Evolutionary conservation across 257 asterid genomes (phyloP).

Genomic region (Ocimum tenuiflorum): DNA sequence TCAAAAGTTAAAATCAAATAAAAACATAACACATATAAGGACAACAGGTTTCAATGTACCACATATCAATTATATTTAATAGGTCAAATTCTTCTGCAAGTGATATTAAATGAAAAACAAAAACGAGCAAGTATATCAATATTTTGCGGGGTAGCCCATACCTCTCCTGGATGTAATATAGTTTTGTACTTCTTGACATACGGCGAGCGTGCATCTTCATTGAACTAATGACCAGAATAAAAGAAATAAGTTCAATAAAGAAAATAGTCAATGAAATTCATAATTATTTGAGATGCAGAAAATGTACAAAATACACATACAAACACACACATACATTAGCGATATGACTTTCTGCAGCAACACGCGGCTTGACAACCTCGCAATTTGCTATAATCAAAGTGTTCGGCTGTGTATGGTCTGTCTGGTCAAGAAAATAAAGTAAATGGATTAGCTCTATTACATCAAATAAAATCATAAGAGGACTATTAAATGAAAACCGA

Average conservation of each 20-base stretch:
- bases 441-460: slow-evolving; percentile 11
- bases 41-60: background rate
- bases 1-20: no score
- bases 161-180: slow-evolving; percentile 99
- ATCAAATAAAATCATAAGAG: background rate
- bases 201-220: slow-evolving; percentile 95
- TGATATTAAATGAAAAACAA: no score
- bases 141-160: slow-evolving; percentile 23
- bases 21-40: background rate
- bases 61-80: background rate
- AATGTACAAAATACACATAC: background rate
- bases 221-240: slow-evolving; percentile 48
- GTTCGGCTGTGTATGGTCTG: slow-evolving; percentile 90
- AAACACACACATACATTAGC: slow-evolving; percentile 51
- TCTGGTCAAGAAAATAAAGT: slow-evolving; percentile 37
- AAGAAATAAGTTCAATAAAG: slow-evolving; percentile 18
- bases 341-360: slow-evolving; percentile 77
- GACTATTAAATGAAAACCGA: background rate
- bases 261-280: background rate
- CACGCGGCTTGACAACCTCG: slow-evolving; percentile 89
- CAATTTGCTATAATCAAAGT: slow-evolving; percentile 89
- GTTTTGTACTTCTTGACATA: slow-evolving; percentile 92
- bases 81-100: no score
- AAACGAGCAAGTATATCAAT: background rate
- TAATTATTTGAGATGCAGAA: background rate